Evolutionary conservation across 768 basidiomycete species (phyloP).

Genomic region (Xerocomellus chrysenteron): DNA sequence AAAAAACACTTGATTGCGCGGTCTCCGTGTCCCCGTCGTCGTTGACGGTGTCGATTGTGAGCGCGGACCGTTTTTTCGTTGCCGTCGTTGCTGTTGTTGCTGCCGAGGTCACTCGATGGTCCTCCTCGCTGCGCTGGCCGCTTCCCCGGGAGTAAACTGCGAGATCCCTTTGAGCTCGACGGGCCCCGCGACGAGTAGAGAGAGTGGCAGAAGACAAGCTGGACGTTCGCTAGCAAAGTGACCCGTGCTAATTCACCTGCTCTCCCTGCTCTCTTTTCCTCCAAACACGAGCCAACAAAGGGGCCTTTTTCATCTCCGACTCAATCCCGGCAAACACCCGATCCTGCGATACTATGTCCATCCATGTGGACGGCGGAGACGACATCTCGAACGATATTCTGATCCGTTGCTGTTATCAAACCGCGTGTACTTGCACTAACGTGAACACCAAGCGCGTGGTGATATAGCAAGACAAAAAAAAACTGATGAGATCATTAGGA

Average conservation of each 20-base stretch:
- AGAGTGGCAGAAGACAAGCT: constrained; percentile 14
- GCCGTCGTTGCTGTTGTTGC: constrained; percentile 6
- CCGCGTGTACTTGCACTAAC: not conserved
- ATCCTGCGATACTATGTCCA: not conserved
- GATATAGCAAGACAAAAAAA: not conserved
- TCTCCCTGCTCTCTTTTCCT: constrained; percentile 17
- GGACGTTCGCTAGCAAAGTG: constrained; percentile 22
- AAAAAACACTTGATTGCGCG: constrained; percentile 4
- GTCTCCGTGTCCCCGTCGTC: constrained; percentile 7
- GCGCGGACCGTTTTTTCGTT: constrained; percentile 15
- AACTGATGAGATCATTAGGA: not conserved
- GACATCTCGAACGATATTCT: not conserved
- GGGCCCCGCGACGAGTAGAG: constrained; percentile 16
- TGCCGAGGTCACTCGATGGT: not conserved
- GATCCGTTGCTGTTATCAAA: not conserved
- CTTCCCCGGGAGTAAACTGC: not conserved
- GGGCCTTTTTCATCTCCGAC: constrained; percentile 25
- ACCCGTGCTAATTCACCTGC: constrained; percentile 11
- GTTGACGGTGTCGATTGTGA: constrained; percentile 13
- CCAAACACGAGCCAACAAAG: constrained; percentile 32
- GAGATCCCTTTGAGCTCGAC: constrained; percentile 13
- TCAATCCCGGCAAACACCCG: constrained; percentile 1
- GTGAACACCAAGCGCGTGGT: not conserved
- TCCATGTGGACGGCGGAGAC: not conserved
- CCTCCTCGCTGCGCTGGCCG: constrained; percentile 4